Base-by-base conservation (phyloP, 768 basidiomycete species). In the Mycena amicta region DNA sequence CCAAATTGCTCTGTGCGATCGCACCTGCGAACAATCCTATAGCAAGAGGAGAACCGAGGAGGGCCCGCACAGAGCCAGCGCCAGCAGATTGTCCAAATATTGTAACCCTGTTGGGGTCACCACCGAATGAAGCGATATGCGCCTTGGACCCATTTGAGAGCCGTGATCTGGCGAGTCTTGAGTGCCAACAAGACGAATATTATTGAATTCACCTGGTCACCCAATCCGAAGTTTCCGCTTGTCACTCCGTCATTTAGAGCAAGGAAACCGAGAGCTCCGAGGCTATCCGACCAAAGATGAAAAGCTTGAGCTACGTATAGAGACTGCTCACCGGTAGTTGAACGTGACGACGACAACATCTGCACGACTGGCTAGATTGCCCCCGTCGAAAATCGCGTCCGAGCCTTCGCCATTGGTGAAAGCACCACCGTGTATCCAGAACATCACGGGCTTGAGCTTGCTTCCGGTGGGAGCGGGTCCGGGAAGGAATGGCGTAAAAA, bases 71-170 rank as follows among this genome's bases (percentile, higher is more conserved):
- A 5, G 78, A 74, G 33, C 72, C 76, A 11, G 77, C 82, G 27
- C 83, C 84, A 13, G 83, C 83, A 5, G 79, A 82, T 66, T 87
- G 77, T 1, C 84, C 84, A 57, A 77, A 77, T 23, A 86, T 79
- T 3, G 81, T 83, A 47, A 87, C 77, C 1, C 74, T 74, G 8
- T 68, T 66, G 1, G 80, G 79, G 68, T 86, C 84, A 0, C 85
- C 85, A 33, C 84, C 84, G 60, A 87, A 87, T n/a, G 77, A 73
- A 1, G 70, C 67, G 57, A 86, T 85, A 67, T 86, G 75, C 31
- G 75, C 67, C 26, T n/a, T 80, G 77, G 0, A 86, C 80, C 77
- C 77, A 77, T 59, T 74, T 68, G 16, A 78, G 68, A 29, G 77
- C 75, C 3, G 69, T 77, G 62, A 62, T 70, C 76, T 61, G 60